A percentile compares a stretch with the other conserved stretches of the same genome.
Evolutionary conservation across 176 grass and related monocot species (phyloP).

Genomic region (Ananas comosus): DNA sequence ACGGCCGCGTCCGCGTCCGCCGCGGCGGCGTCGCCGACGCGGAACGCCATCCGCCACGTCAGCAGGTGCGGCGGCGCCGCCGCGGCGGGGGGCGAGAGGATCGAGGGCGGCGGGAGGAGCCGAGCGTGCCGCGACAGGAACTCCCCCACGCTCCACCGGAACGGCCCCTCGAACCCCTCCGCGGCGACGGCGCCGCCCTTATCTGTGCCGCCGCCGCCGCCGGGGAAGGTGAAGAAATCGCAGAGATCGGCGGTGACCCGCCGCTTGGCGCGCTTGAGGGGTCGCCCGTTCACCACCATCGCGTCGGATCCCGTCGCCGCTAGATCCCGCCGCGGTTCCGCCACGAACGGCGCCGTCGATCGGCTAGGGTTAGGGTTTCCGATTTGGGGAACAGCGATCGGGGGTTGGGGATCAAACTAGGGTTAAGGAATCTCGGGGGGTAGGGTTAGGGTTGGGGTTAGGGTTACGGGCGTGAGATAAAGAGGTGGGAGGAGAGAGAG

Average conservation of each 20-base stretch:
- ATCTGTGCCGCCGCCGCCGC: conserved; percentile 2
- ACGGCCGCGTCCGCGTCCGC: conserved; percentile 21
- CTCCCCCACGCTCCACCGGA: conserved; percentile 57
- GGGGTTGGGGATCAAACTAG: conserved; percentile 20
- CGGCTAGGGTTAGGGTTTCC: conserved; percentile 4
- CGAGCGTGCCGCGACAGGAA: conserved; percentile 65
- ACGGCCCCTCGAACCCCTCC: conserved; percentile 47
- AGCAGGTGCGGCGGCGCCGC: conserved; percentile 46
- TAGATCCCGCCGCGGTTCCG: conserved; percentile 40
- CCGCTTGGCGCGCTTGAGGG: conserved; percentile 76
- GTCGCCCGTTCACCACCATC: conserved; percentile 94
- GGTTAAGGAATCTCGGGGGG: conserved; percentile 27
- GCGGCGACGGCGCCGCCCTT: conserved; percentile 19
- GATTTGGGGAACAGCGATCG: not conserved
- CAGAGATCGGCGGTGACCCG: conserved; percentile 34
- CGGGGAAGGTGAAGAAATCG: conserved; percentile 28
- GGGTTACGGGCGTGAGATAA: conserved; percentile 50
- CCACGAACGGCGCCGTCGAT: conserved; percentile 21
- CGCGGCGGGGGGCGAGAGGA: conserved; percentile 48
- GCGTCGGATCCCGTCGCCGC: conserved; percentile 25
- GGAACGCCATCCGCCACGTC: conserved; percentile 62
- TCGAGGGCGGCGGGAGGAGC: conserved; percentile 49
- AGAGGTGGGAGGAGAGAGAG: conserved; percentile 36
- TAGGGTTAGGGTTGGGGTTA: conserved; percentile 74
- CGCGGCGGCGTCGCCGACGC: conserved; percentile 21